Base-by-base conservation (phyloP, 441 rosid species). In the Raphanus hybrid region DNA sequence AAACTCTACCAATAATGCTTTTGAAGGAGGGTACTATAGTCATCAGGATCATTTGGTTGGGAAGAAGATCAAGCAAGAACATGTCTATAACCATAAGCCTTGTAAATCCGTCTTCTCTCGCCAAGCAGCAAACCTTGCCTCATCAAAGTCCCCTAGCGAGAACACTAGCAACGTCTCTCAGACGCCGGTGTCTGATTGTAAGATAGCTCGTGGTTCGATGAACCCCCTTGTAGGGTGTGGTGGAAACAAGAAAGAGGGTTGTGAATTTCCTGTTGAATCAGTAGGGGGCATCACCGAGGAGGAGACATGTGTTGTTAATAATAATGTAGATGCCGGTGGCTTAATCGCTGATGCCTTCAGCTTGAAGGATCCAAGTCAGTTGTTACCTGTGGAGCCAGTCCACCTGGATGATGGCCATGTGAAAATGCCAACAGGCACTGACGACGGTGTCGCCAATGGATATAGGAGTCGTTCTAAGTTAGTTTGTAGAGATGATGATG, bases 401-500 rank as follows among this genome's bases (percentile, higher is more conserved):
- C 65, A 79, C 68, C 72, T 76, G 39, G 85, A 76, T 66, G 85
- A 76, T 66, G 76, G 74, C 26, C 81, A 82, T 82, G 78, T 67
- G 70, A 82, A 73, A 60, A 61, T 81, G 76, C 76, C 82, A 12
- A 64, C 76, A 18, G 26, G 70, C 66, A 52, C 74, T 82, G 78
- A 77, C 29, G 78, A 77, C 29, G 55, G 43, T 65, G 29, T 75
- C 80, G 82, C 78, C 71, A 77, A 66, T 73, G 87, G 82, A 80
- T 84, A 62, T 70, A 85, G 90, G 87, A 87, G 75, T 68, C 74
- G 77, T 70, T 32, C 57, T 80, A 88, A 84, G 67, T 81, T 91
- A 89, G 91, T 78, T 82, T 54, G 61, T 81, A 90, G 90, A 89
- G 88, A 89, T 86, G 84, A 82, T 81, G 89, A 89, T 2, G 86